Conservation (phyloP, 768 basidiomycete species). For the Kwoniella dendrophila region DNA sequence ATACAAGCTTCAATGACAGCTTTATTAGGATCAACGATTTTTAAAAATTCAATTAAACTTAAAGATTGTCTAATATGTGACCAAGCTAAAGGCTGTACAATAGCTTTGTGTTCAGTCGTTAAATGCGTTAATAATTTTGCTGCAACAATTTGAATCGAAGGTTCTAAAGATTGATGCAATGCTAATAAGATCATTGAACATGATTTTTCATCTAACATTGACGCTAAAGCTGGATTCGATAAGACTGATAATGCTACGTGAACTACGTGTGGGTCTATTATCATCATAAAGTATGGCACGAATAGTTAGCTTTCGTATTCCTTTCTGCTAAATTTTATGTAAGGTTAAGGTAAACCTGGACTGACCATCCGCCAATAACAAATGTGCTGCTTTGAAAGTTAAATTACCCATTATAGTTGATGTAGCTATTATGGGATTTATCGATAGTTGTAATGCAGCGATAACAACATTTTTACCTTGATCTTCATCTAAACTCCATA, state of each 20-base stretch:
- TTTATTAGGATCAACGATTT: conserved; percentile 37
- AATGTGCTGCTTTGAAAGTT: conserved; percentile 44
- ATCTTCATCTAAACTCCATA: conserved; percentile 47
- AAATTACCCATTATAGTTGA: conserved; percentile 26
- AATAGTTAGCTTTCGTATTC: background rate
- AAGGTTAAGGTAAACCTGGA: background rate
- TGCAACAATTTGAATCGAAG: conserved; percentile 48
- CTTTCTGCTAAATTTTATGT: background rate
- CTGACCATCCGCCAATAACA: conserved; percentile 45
- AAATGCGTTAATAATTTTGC: conserved; percentile 47
- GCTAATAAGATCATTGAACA: conserved; percentile 49
- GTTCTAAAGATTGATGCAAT: conserved; percentile 45
- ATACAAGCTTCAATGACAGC: conserved; percentile 50
- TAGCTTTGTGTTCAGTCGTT: conserved; percentile 44
- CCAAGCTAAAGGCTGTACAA: conserved; percentile 49
- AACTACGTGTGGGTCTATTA: conserved; percentile 41
- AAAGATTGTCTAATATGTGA: conserved; percentile 46
- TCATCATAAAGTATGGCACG: no score
- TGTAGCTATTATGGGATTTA: conserved; percentile 34
- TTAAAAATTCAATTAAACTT: conserved; percentile 45
- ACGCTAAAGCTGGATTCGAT: conserved; percentile 43
- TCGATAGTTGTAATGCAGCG: conserved; percentile 37
- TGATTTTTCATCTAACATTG: conserved; percentile 40
- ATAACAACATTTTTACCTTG: conserved; percentile 37
- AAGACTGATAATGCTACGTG: conserved; percentile 41